Conservation (phyloP, 257 asterid genomes). For the Petunia secreta region DNA sequence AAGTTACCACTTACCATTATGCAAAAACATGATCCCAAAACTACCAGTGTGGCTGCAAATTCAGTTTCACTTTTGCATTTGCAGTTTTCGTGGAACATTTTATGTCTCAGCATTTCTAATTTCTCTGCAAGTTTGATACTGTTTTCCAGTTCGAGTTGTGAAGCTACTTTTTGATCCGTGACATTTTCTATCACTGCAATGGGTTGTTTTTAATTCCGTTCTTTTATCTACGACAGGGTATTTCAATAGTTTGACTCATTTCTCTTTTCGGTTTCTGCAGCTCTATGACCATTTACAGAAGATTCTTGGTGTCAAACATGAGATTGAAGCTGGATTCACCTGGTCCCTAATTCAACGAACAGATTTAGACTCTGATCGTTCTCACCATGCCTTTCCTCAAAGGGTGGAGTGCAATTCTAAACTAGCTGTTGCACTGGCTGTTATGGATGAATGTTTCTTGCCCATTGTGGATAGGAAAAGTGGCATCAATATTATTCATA, state of each 20-base stretch:
- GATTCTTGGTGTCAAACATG: slow-evolving; percentile 84
- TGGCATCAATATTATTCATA: slow-evolving; percentile 80
- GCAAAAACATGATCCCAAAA: slow-evolving; percentile 20
- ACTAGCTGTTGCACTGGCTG: slow-evolving; percentile 84
- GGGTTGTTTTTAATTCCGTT: too few species aligned
- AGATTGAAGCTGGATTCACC: slow-evolving; percentile 82
- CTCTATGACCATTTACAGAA: slow-evolving; percentile 75
- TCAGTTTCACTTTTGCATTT: neutral
- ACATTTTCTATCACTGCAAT: neutral
- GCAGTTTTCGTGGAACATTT: neutral
- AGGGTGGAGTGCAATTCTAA: slow-evolving; percentile 95
- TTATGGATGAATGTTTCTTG: slow-evolving; percentile 94
- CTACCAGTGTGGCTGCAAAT: slow-evolving; percentile 12
- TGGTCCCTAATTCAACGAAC: slow-evolving; percentile 93
- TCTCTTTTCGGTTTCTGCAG: slow-evolving; percentile 52
- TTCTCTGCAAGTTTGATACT: neutral
- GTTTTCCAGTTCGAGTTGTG: neutral
- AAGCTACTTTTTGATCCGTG: slow-evolving; percentile 16
- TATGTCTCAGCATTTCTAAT: neutral
- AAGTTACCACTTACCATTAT: slow-evolving; percentile 18
- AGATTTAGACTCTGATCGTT: slow-evolving; percentile 60
- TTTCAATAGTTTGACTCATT: neutral
- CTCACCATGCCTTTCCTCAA: slow-evolving; percentile 61
- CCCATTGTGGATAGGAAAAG: slow-evolving; percentile 90
- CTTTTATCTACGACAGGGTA: neutral